Percentiles rank a stretch among this genome's conserved stretches.
phyloP scores from a whole-genome alignment of 441 rosid genomes.

The Corymbia calophylla region DNA sequence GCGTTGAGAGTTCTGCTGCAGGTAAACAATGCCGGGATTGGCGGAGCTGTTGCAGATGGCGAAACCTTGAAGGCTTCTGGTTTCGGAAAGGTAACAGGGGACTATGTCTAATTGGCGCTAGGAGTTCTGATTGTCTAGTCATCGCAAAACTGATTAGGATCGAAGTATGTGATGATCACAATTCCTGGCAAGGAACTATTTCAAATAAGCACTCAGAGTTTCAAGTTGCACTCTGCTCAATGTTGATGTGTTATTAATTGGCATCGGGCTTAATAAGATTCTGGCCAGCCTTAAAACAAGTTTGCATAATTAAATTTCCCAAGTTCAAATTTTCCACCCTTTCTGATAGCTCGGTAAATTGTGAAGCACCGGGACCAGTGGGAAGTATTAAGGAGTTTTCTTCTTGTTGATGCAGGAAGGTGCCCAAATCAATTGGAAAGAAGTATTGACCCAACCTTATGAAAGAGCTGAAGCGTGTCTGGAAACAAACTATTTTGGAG shows the following conservation, averaged over 20 bases:
- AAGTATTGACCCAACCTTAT: background rate
- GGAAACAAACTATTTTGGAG: slow-evolving; percentile 4
- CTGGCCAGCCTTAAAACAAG: background rate
- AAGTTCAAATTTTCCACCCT: background rate
- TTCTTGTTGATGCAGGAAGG: background rate
- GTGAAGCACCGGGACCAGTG: background rate
- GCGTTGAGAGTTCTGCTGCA: background rate
- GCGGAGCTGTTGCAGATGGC: background rate
- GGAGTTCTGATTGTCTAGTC: background rate
- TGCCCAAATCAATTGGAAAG: background rate
- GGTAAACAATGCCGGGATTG: slow-evolving; percentile 5
- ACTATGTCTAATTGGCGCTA: background rate
- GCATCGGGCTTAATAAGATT: background rate
- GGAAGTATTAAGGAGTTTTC: background rate
- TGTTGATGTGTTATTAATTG: background rate
- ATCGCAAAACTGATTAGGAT: background rate
- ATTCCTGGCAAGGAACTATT: background rate
- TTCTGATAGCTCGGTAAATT: background rate
- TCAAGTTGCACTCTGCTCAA: background rate
- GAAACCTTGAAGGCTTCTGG: background rate
- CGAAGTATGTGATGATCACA: background rate
- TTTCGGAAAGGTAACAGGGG: background rate
- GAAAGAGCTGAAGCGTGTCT: background rate
- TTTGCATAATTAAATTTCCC: background rate
- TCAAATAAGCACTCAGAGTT: background rate